Evolutionary conservation across 116 monocot genomes (phyloP).

Genomic region (Trichopus zeylanicus): DNA sequence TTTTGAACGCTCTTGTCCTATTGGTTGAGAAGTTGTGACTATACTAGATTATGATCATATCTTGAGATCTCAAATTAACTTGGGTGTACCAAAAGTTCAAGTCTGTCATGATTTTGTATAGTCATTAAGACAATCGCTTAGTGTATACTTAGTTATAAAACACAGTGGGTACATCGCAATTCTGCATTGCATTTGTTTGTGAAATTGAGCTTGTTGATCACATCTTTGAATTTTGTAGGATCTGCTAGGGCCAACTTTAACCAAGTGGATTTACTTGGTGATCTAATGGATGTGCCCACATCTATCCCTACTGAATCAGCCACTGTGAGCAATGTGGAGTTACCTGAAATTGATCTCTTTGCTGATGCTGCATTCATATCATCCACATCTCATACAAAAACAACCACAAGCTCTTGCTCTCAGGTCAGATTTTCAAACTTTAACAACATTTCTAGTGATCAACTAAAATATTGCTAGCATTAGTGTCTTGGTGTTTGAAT

Average conservation of each 20-base stretch:
- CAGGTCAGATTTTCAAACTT: background rate
- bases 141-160: too few relatives aligned
- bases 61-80: too few relatives aligned
- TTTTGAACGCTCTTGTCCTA: too few relatives aligned
- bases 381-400: background rate
- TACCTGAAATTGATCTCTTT: conserved; percentile 3
- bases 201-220: background rate
- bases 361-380: conserved; percentile 3
- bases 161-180: too few relatives aligned
- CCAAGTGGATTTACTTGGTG: conserved; percentile 9
- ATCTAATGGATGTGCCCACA: conserved; percentile 57
- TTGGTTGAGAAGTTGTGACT: too few relatives aligned
- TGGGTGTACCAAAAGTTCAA: too few relatives aligned
- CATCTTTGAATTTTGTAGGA: background rate
- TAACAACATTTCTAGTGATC: background rate
- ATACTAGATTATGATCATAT: too few relatives aligned
- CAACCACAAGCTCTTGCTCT: background rate
- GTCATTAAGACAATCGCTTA: too few relatives aligned
- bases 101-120: too few relatives aligned
- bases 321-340: conserved; percentile 5
- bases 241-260: background rate
- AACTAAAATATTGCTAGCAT: background rate
- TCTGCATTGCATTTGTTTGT: too few relatives aligned
- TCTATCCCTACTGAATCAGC: conserved; percentile 24
- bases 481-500: background rate